Evolutionary conservation across 2,329 filamentous ascomycete genomes (phyloP).

Genomic region (Colletotrichum ledebouriae): DNA sequence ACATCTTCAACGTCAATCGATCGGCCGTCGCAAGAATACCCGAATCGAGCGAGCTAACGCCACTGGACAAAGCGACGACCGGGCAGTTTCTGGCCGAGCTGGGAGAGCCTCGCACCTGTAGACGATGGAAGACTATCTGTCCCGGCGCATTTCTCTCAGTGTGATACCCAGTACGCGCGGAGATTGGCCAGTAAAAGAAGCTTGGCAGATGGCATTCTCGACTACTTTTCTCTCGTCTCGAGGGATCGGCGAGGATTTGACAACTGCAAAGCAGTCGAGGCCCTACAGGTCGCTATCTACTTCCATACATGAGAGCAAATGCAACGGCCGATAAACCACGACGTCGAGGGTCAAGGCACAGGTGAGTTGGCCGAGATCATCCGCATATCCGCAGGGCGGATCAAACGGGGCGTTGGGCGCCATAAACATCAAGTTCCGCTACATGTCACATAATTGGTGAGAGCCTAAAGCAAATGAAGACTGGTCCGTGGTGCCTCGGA

Average conservation of each 20-base stretch:
- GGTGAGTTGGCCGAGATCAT: not conserved
- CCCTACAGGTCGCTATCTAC: conserved; percentile 31
- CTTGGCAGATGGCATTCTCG: not conserved
- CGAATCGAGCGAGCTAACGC: conserved; percentile 21
- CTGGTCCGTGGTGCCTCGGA: conserved; percentile 17
- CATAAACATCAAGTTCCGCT: conserved; percentile 35
- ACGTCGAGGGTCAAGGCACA: conserved; percentile 30
- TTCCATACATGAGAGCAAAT: conserved; percentile 40
- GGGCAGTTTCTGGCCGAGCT: conserved; percentile 32
- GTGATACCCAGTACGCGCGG: conserved; percentile 10
- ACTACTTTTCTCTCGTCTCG: conserved; percentile 24
- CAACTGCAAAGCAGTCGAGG: conserved; percentile 24
- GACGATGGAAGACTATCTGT: conserved; percentile 22
- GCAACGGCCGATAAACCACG: conserved; percentile 9
- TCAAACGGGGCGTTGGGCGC: conserved; percentile 28
- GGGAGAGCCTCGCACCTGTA: conserved; percentile 25
- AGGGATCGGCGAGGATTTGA: conserved; percentile 26
- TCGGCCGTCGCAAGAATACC: conserved; percentile 18
- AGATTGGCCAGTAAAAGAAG: conserved; percentile 1
- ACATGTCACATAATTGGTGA: conserved; percentile 38
- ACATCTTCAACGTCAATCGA: conserved; percentile 3
- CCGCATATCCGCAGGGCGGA: not conserved
- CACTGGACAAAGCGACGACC: conserved; percentile 20
- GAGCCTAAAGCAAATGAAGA: conserved; percentile 34
- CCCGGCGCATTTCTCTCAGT: conserved; percentile 8